Conservation (phyloP, 73 alveolate species). For the Tetrahymena elliotti region DNA sequence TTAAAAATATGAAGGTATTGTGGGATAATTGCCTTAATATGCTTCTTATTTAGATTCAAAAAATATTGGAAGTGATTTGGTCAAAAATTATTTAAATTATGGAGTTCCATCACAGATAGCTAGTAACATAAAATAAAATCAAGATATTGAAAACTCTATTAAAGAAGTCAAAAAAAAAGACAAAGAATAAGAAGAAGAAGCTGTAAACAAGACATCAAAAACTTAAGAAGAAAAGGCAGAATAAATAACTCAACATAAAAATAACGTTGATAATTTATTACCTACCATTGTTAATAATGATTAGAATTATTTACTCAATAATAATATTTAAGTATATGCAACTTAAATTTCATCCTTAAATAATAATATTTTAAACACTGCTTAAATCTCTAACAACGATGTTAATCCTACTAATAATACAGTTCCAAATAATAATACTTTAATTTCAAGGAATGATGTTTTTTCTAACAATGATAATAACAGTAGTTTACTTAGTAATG, state of each 20-base stretch:
- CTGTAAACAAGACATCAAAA: background rate
- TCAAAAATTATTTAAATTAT: background rate
- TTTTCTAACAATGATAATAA: too few species aligned
- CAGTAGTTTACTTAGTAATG: too few species aligned
- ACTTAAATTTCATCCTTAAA: background rate
- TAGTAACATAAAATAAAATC: background rate
- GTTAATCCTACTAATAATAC: background rate
- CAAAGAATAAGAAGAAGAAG: background rate
- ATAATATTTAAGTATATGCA: background rate
- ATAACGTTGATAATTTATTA: background rate
- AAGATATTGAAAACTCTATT: background rate
- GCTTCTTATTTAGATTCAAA: background rate
- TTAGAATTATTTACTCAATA: background rate
- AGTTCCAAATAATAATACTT: background rate
- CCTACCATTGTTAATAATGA: background rate
- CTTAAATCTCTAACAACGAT: background rate
- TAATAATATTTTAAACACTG: background rate
- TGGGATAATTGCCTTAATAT: background rate
- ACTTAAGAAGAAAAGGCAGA: background rate
- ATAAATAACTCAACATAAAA: background rate
- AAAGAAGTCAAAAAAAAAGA: background rate
- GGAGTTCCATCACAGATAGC: background rate
- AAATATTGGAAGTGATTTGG: background rate
- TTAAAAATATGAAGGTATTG: background rate
- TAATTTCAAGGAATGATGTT: background rate